These are phyloP conservation scores for Suaeda aralocaspica DNA, from an alignment of 148 eudicot species.

Conservation along the genomic window DNA sequence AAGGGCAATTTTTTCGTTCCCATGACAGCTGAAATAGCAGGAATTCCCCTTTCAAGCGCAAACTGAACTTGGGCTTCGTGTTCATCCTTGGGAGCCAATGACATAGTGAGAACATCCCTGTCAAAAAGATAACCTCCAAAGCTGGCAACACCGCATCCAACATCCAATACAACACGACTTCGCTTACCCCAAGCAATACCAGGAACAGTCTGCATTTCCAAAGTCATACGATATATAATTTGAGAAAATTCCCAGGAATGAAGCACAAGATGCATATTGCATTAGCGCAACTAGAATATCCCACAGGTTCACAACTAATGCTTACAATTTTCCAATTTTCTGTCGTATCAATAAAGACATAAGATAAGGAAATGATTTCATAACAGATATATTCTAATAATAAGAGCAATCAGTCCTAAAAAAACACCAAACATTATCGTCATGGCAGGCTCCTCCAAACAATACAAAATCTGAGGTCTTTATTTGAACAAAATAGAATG, in stretches of 20 bases:
- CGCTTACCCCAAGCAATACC: conserved; percentile 57
- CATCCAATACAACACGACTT: conserved; percentile 55
- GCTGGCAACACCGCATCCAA: conserved; percentile 86
- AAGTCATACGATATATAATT: neutral
- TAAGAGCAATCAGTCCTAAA: neutral
- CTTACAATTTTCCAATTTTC: too few relatives aligned
- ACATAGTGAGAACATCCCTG: conserved; percentile 63
- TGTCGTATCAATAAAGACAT: too few relatives aligned
- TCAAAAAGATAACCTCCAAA: conserved; percentile 78
- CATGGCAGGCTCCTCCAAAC: neutral
- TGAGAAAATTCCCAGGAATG: conserved; percentile 5
- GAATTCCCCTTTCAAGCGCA: conserved; percentile 77
- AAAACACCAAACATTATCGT: neutral
- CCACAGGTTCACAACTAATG: neutral
- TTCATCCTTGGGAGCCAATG: conserved; percentile 77
- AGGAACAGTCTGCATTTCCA: conserved; percentile 43
- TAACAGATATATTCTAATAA: too few relatives aligned
- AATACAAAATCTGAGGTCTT: too few relatives aligned
- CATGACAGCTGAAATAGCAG: conserved; percentile 73
- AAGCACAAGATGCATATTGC: neutral
- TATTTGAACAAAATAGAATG: conserved; percentile 11
- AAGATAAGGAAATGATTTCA: too few relatives aligned
- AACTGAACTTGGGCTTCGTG: conserved; percentile 87
- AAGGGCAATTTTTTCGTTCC: conserved; percentile 60
- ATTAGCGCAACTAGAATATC: neutral